phyloP scores from a whole-genome alignment of 176 grass and related monocot species.

The Oropetium thomaeum region DNA sequence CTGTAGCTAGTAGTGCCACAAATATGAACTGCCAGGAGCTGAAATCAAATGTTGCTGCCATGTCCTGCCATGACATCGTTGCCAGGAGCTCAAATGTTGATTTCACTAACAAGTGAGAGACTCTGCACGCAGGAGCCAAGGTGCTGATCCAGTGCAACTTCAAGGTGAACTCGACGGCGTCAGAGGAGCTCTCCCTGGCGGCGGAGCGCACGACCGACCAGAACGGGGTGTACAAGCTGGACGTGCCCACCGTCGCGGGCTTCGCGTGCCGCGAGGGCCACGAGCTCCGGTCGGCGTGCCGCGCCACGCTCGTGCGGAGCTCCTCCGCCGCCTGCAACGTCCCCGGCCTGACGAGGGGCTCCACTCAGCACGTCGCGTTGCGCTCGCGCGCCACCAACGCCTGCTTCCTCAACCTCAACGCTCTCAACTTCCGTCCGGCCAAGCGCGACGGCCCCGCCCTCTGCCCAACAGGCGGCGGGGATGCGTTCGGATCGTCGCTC shows the following conservation, averaged over 20 bases:
- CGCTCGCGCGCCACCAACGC: slow-evolving; percentile 47
- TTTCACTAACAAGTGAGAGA: background rate
- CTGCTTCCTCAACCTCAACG: slow-evolving; percentile 97
- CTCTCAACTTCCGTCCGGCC: slow-evolving; percentile 78
- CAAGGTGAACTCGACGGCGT: slow-evolving; percentile 61
- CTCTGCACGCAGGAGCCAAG: slow-evolving; percentile 50
- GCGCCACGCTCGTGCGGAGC: slow-evolving; percentile 67
- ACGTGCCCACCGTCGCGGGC: slow-evolving; percentile 75
- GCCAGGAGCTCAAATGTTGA: background rate
- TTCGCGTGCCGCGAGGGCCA: slow-evolving; percentile 84
- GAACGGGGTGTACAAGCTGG: slow-evolving; percentile 88
- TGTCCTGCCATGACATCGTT: no score
- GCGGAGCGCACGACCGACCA: slow-evolving; percentile 89
- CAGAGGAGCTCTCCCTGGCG: slow-evolving; percentile 71
- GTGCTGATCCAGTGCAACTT: slow-evolving; percentile 85
- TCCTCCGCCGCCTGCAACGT: slow-evolving; percentile 76
- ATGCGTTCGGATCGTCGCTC: slow-evolving; percentile 39
- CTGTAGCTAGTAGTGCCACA: background rate
- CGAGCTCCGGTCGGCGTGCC: slow-evolving; percentile 70
- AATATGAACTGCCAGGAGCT: background rate
- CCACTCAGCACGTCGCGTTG: slow-evolving; percentile 84
- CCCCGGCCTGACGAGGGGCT: slow-evolving; percentile 53
- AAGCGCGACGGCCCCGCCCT: slow-evolving; percentile 46
- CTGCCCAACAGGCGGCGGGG: slow-evolving; percentile 32
- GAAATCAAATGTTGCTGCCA: background rate